phyloP scores from a whole-genome alignment of 2,329 filamentous ascomycete genomes.

The Arthrobotrys musiformis region DNA sequence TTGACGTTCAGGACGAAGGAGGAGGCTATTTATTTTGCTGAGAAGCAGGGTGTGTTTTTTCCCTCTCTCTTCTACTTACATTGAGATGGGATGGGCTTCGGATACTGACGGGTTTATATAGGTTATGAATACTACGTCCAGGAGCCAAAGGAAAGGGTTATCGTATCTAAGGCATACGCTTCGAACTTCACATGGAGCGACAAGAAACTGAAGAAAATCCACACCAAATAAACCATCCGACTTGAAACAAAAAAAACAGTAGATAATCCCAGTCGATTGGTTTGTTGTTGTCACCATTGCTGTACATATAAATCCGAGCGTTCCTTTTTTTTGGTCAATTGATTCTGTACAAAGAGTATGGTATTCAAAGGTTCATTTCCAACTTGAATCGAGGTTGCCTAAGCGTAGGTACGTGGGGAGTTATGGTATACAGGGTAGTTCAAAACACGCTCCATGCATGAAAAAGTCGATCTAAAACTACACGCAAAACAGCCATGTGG shows the following conservation, averaged over 20 bases:
- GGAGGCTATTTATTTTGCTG: slow-evolving; percentile 91
- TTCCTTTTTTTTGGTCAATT: background rate
- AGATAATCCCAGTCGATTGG: background rate
- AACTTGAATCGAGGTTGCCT: too few relatives aligned
- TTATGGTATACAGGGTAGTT: background rate
- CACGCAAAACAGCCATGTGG: background rate
- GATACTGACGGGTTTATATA: slow-evolving; percentile 22
- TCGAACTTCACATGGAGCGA: slow-evolving; percentile 77
- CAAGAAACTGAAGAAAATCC: slow-evolving; percentile 59
- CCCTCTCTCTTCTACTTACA: background rate
- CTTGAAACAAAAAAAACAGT: too few relatives aligned
- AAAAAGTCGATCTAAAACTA: background rate
- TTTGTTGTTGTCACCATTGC: background rate
- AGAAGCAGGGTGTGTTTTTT: slow-evolving; percentile 77
- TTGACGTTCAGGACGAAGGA: slow-evolving; percentile 92
- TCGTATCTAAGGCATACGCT: slow-evolving; percentile 92
- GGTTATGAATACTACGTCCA: slow-evolving; percentile 98
- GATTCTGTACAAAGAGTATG: background rate
- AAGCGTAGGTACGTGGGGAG: too few relatives aligned
- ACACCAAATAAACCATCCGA: slow-evolving; percentile 57
- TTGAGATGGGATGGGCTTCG: background rate
- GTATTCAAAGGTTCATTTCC: background rate
- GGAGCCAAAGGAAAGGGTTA: slow-evolving; percentile 88
- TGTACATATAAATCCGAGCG: slow-evolving; percentile 38
- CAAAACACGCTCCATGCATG: background rate